Evolutionary conservation across 805 yeast species (phyloP), one percentile per base, ranked within the genome.

Genomic region (Barnettozyma pratensis): DNA sequence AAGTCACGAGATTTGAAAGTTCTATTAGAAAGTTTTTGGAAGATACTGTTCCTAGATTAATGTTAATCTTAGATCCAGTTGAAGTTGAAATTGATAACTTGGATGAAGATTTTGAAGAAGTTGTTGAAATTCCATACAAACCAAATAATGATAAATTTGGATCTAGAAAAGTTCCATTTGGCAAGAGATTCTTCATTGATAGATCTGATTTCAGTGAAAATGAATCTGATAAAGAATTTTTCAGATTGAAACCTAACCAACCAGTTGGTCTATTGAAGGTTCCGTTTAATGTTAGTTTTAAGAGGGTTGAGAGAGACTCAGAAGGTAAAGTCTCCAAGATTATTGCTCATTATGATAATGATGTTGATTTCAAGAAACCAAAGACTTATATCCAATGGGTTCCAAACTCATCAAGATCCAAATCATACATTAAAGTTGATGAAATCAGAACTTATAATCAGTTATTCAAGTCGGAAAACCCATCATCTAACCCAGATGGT

Each of bases 321-420:
- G 54, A 68, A 12, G 96, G 96, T 25, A 72, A 78, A 42, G 79
- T 91, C 46, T 72, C 72, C 25, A 81, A 79, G 68, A 79, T 94
- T 49, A 83, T 84, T 57, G 96, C 86, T 44, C 79, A 83, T 59
- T 94, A 92, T 63, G 87, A 90, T 63, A 80, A 80, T 54, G 87
- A 79, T 47, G 66, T 72, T 25, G 50, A 44, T 12, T 63, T 65
- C 12, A 71, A 70, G 48, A 70, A 67, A 44, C 99, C 99, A 63
- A 94, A 92, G 79, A 91, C 99, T 8, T 94, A 75, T 65, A 90
- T 94, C 62, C 99, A 94, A 71, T 94, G 99, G 99, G 83, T 94
- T 45, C 96, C 97, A 45, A 80, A 81, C 53, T 73, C 83, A 26
- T 70, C 72, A 32, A 76, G 78, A 51, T 72, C 79, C 59, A 70